Evolutionary conservation across 805 yeast genomes (phyloP), one percentile per base, ranked within the genome.

Genomic region (Candida gorgasii): DNA sequence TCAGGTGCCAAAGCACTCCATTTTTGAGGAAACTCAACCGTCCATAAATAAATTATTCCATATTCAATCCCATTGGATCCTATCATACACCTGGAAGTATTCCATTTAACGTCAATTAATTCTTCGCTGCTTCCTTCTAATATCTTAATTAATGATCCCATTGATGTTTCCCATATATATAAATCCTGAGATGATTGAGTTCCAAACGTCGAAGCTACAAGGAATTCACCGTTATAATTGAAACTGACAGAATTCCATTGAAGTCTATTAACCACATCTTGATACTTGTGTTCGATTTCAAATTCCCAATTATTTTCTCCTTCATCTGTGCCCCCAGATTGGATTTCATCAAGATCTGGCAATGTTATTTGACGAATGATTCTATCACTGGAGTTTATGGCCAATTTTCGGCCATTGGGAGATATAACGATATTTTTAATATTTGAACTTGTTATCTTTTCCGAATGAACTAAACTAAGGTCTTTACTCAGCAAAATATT

Each of bases 1-100:
- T 92, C 98, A 0, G 97, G 97, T 0, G 97, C 97, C 53, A 90
- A 69, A 1, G 97, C 95, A 61, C 95, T 85, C 98, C 98, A 90
- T 63, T 87, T 86, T 54, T 89, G 97, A 0, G 96, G 95, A 15
- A 86, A 79, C 29, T 78, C 77, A 8, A 87, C 76, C 38, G 84
- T 78, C 97, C 97, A 92, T 30, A 86, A 58, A 57, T 86, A 89
- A 1, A 90, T 76, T 28, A 80, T 72, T 1, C 97, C 97, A 23
- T 86, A 72, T 55, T 90, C 98, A 42, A 87, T 66, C 0, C 97
- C 97, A 20, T 87, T 86, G 13, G 95, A 85, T 8, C 84, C 85
- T 24, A 92, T 80, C 47, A 78, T 68, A 61, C 96, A 88, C 41
- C 79, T 72, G 38, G 79, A 69, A 44, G 79, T 81, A 59, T 90